Base-by-base conservation (phyloP, 495 filamentous ascomycete species). In the Aspergillus funiculosus region DNA sequence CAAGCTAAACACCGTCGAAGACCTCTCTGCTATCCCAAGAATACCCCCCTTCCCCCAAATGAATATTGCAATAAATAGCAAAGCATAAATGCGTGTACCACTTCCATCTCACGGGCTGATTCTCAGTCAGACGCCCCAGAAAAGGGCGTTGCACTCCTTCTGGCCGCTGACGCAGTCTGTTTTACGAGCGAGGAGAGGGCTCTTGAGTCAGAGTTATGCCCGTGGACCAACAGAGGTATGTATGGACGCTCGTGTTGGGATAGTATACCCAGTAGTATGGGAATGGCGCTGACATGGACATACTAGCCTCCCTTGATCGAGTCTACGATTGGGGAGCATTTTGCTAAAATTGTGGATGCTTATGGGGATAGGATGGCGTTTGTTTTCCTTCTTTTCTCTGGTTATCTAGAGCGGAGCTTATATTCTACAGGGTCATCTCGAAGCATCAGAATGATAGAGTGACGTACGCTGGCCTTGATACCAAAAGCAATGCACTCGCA, bases 311-410 rank as follows among this genome's bases (percentile, higher is more conserved):
- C 85, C 7, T 71, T 92, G 20, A 67, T 89, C 30, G 73, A 83
- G 20, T 71, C 79, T 42, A 95, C 91, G 1, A 76, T 94, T 36
- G 85, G 87, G 1, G 75, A 89, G 42, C 86, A 97, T 57, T 94
- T 97, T 43, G 69, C 78, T 9, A 71, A 68, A 5, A 74, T 94
- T 22, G 86, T 89, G 26, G 73, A 75, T 3, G 50, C 74, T 52
- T 74, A 81, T 63, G 91, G 91, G 1, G 88, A 95, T 64, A 73
- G 76, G 35, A 75, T 78, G 37, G 91, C 89, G 82, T 84, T 52
- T 59, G 78, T 59, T 24, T 3, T 4, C 17, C 13, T 17, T 9
- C n/a, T 3, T 20, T 39, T 32, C 4, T 2, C 30, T 4, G 7
- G 18, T 8, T n/a, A 13, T 21, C 14, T 35, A 1, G 25, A 22